Base-by-base conservation (phyloP, 352 stramenopile species). In the Pythium plurisporium region DNA sequence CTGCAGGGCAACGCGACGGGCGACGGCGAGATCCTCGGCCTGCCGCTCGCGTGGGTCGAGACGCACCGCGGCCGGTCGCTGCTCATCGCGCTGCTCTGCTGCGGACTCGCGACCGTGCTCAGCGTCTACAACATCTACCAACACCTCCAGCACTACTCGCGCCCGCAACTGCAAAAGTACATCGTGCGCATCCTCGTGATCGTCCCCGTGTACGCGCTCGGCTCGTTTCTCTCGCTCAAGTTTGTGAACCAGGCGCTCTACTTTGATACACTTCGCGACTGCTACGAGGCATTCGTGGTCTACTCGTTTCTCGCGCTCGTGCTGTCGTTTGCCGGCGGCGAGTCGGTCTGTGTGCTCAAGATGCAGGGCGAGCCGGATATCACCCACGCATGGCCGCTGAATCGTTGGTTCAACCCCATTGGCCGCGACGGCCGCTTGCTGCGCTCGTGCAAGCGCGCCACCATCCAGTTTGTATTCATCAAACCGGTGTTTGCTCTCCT, bases 271-370 rank as follows among this genome's bases (percentile, higher is more conserved):
- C 70, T 96, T 26, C 86, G 91, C 40, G 90, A 97, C 64, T 83
- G 86, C 54, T 97, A 96, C 67, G 91, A 97, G 59, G 90, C 91
- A 1, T 97, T 97, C 55, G 90, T 97, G 19, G 84, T 97, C 27
- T 97, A 97, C 64, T 92, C 72, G 26, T 97, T 97, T 65, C 64
- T 97, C 4, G 88, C 89, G 36, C 73, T 97, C 9, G 87, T 97
- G 51, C 75, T 97, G 1, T 91, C 86, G 47, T 96, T 91, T 60
- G 74, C 79, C 17, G 83, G 90, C 22, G 90, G 90, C 19, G 89
- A 97, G 62, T 91, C 74, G 36, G 87, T 91, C 25, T 96, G 87
- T 55, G 82, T 95, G 26, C 61, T 89, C 33, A 91, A 94, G 62
- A 96, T 96, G 78, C 87, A 94, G 55, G 72, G 78, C 51, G 80